Evolutionary conservation across 805 yeast genomes (phyloP), one percentile per base, ranked within the genome.

Genomic region (Barnettozyma sucrosica): DNA sequence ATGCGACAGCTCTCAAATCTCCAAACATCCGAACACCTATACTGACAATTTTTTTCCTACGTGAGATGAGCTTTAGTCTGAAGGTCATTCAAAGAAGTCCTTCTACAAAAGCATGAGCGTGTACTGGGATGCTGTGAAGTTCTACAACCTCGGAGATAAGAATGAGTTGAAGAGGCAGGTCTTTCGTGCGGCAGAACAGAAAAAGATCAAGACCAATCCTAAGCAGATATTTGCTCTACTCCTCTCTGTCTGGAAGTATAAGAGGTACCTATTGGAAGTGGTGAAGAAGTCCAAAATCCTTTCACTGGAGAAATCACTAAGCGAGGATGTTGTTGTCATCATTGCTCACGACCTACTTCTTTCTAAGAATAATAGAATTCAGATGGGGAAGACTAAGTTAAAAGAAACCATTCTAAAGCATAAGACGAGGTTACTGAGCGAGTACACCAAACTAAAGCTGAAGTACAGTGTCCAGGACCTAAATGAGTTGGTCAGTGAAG

Each of bases 171-270:
- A 47, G 24, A 32, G 50, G 26, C 44, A 47, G 23, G 72, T 82
- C 4, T 74, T 80, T 58, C 76, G 71, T 38, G 71, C 75, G 2
- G 64, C 80, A 7, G 75, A 68, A 50, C 66, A 64, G 39, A 71
- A 69, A 46, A 71, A 70, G 55, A 62, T 83, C 47, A 70, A 76
- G 57, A 69, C 81, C 0, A 79, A 89, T 50, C 95, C 97, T 1
- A 87, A 85, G 58, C 97, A 92, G 61, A 68, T 90, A 2, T 89
- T 74, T 69, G 99, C 97, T 0, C 68, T 92, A 24, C 89, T 89
- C 21, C 72, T 81, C 28, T 85, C 95, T 4, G 80, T 96, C 1
- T 67, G 89, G 59, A 81, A 77, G 60, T 87, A 82, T 64, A 80
- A 80, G 56, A 81, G 80, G 13, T 80, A 78, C 54, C 71, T 93